Base-by-base conservation (phyloP, 768 basidiomycete genomes). In the Leccinum obscurum region DNA sequence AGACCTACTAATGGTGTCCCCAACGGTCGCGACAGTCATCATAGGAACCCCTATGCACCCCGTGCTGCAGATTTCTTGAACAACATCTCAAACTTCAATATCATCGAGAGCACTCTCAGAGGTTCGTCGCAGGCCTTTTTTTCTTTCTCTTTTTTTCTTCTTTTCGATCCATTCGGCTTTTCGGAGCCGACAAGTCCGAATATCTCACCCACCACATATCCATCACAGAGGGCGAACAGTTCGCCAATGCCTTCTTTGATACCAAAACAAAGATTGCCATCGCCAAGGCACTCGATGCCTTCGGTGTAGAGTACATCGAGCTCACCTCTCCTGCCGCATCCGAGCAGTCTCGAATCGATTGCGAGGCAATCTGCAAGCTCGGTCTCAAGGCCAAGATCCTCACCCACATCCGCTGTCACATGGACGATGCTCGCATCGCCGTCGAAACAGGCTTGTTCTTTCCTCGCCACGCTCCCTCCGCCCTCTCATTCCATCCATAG, bases 261-360 rank as follows among this genome's bases (percentile, higher is more conserved):
- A 95, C 94, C 73, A 94, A 95, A 81, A 98, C 95, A 78, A 99
- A 99, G 85, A 97, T 98, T 73, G 95, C 95, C 73, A 99, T 99
- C 68, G 97, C 97, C 65, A 93, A 88, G 80, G 95, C 95, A 14
- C 87, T 98, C 59, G 95, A 98, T 81, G 95, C 95, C 54, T 98
- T 99, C 72, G 97, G 97, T 70, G 97, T 98, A 60, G 97, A 99
- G 74, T 99, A 99, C 83, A 95, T 99, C 71, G 97, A 99, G 72
- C 89, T 99, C 72, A 99, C 97, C 37, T 98, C 96, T 15, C 96
- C 97, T 52, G 94, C 91, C 49, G 96, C 97, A 24, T 98, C 96
- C 6, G 94, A 98, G 70, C 95, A 98, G 76, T 97, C 95, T 22
- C 85, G 90, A 35, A 73, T 80, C 32, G 96, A 98, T 72, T 99